Conservation (phyloP, 805 yeast species). For the Teunomyces gatunensis region DNA sequence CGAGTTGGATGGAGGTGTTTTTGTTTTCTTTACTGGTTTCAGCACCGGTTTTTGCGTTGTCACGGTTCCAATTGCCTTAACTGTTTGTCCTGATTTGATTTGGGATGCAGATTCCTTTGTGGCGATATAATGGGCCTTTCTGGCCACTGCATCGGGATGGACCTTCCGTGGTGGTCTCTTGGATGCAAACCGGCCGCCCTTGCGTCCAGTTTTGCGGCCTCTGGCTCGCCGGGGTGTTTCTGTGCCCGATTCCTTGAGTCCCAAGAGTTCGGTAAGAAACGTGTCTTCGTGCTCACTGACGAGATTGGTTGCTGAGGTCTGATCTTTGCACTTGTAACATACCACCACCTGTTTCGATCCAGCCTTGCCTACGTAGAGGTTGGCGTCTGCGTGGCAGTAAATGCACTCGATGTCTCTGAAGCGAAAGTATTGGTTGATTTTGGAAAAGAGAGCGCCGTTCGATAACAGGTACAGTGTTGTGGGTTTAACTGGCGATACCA, state of each 20-base stretch:
- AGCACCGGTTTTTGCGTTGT: conserved; percentile 6
- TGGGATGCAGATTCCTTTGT: conserved; percentile 30
- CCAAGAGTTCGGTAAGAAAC: conserved; percentile 47
- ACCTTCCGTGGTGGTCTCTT: conserved; percentile 16
- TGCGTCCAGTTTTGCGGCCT: conserved; percentile 15
- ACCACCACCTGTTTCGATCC: conserved; percentile 24
- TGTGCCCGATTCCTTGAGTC: conserved; percentile 42
- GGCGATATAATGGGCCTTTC: conserved; percentile 37
- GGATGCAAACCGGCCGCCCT: conserved; percentile 32
- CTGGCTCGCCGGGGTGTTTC: conserved; percentile 11
- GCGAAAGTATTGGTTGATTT: conserved; percentile 44
- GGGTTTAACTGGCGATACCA: conserved; percentile 33
- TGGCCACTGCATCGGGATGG: conserved; percentile 32
- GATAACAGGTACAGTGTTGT: conserved; percentile 49
- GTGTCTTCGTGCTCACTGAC: conserved; percentile 47
- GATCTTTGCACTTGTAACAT: conserved; percentile 44
- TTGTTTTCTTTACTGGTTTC: neutral
- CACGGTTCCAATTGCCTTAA: conserved; percentile 37
- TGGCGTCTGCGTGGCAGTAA: conserved; percentile 41
- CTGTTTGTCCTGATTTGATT: conserved; percentile 37
- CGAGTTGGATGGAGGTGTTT: conserved; percentile 3
- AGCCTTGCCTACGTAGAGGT: conserved; percentile 34
- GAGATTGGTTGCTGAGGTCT: conserved; percentile 17
- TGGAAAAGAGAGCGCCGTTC: conserved; percentile 55
- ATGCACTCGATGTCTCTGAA: conserved; percentile 52